phyloP scores from a whole-genome alignment of 345 rosid genomes.

The Boechera retrofracta region DNA sequence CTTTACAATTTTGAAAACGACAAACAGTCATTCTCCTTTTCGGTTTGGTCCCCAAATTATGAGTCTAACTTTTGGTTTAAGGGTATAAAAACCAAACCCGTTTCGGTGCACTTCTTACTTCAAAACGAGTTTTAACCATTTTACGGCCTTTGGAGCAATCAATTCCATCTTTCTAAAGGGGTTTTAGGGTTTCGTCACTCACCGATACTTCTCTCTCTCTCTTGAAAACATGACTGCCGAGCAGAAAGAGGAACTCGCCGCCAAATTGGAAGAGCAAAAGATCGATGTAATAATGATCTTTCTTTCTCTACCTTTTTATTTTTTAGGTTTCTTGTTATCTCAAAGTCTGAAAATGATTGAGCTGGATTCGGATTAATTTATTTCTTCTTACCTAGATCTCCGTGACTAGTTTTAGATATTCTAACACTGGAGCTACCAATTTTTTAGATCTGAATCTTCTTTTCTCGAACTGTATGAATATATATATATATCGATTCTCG shows the following conservation, averaged over 20 bases:
- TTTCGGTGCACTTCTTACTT: slow-evolving; percentile 13
- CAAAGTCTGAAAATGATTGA: slow-evolving; percentile 11
- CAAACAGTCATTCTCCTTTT: no score
- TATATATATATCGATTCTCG: background rate
- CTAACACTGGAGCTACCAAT: background rate
- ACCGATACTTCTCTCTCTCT: background rate
- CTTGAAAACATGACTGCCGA: slow-evolving; percentile 62
- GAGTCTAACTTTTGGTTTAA: background rate
- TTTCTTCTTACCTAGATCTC: slow-evolving; percentile 3
- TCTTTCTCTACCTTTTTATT: background rate
- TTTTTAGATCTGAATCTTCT: slow-evolving; percentile 31
- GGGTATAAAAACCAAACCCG: no score
- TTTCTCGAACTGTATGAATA: background rate
- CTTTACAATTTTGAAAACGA: background rate
- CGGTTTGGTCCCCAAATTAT: background rate
- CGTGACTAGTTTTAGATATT: slow-evolving; percentile 6
- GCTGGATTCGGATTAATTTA: background rate
- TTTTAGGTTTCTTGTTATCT: background rate
- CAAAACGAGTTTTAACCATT: slow-evolving; percentile 7
- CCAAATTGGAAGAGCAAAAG: slow-evolving; percentile 68
- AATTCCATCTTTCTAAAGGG: background rate
- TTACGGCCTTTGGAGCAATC: background rate
- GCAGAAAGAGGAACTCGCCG: slow-evolving; percentile 66
- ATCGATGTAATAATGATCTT: slow-evolving; percentile 54
- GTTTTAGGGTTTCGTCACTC: no score